Base-by-base conservation (phyloP, 345 rosid genomes). In the Trapa incisa region DNA sequence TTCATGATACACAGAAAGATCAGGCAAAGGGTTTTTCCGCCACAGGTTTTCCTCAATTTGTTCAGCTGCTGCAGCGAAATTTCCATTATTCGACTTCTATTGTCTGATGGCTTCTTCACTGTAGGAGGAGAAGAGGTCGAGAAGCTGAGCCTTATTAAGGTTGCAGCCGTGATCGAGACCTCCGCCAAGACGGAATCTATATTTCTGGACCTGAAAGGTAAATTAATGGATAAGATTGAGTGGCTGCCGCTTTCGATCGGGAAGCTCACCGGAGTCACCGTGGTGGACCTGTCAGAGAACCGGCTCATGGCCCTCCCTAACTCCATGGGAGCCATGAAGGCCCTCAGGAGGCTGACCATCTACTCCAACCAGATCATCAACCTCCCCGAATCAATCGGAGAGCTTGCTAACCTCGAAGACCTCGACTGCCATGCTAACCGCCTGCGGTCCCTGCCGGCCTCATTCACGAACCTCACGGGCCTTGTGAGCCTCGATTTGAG, bases 181-280 rank as follows among this genome's bases (percentile, higher is more conserved):
- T 64, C 84, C 60, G 86, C 84, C 39, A 86, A 73, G 75, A 74
- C 56, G 32, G 79, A 82, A 58, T 73, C 77, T 39, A 38, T 38
- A 17, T 74, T 72, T 72, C 80, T 84, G 69, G 83, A 86, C 76
- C 88, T 86, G 9, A 81, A 66, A 73, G 84, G 84, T 72, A 86
- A 74, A 75, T 70, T 86, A 75, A 80, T 70, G 84, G 87, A 86
- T 73, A 74, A 75, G 11, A 39, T 84, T 48, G 89, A 87, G 75
- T 87, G 92, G 92, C 86, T 87, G 47, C 92, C 92, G 2, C 11
- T 77, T 22, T 83, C 92, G 58, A 70, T 87, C 33, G 89, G 89
- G 53, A 87, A 85, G 69, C 71, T 85, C 50, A 77, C 78, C 37
- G 71, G 45, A 64, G 72, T 84, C 37, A 79, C 75, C 2, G 82